These are phyloP conservation scores for Aspergillus calidoustus DNA, from an alignment of 2,329 filamentous ascomycete genomes.

Conservation along the genomic window DNA sequence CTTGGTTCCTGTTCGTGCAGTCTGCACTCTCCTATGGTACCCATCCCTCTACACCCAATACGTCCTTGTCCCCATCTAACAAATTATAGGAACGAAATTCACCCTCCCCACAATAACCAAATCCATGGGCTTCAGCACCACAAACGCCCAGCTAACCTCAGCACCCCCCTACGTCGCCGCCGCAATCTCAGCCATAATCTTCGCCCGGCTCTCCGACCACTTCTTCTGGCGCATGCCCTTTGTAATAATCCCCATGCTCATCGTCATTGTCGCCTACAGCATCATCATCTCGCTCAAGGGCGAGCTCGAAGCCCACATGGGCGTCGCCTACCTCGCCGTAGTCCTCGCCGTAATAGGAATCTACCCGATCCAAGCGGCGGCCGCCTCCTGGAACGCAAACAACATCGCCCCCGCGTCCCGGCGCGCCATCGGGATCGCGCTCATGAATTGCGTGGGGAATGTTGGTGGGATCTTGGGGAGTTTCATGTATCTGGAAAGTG, in stretches of 20 bases:
- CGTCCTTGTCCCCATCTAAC: not conserved
- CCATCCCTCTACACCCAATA: not conserved
- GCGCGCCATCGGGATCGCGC: constrained; percentile 29
- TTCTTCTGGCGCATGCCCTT: constrained; percentile 35
- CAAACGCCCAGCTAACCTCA: constrained; percentile 39
- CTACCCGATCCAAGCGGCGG: constrained; percentile 33
- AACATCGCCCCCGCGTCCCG: constrained; percentile 31
- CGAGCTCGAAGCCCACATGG: constrained; percentile 24
- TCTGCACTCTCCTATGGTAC: constrained; percentile 30
- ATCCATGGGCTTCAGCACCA: constrained; percentile 39
- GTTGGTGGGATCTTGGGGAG: constrained; percentile 30
- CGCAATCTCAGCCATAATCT: constrained; percentile 30
- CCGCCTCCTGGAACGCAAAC: constrained; percentile 33
- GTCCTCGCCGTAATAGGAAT: constrained; percentile 31
- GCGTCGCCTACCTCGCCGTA: constrained; percentile 31
- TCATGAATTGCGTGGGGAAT: constrained; percentile 30
- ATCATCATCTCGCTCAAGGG: constrained; percentile 31
- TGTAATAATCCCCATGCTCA: constrained; percentile 24
- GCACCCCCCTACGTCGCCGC: constrained; percentile 33
- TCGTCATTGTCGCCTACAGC: constrained; percentile 24
- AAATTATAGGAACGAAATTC: constrained; percentile 39
- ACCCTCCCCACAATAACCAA: constrained; percentile 45
- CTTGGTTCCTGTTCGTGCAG: constrained; percentile 35
- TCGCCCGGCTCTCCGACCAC: constrained; percentile 28
- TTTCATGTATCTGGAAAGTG: constrained; percentile 30